Percentiles rank a stretch among this genome's conserved stretches.
phyloP scores from a whole-genome alignment of 805 yeast species.

The Dipodascus geniculatus region DNA sequence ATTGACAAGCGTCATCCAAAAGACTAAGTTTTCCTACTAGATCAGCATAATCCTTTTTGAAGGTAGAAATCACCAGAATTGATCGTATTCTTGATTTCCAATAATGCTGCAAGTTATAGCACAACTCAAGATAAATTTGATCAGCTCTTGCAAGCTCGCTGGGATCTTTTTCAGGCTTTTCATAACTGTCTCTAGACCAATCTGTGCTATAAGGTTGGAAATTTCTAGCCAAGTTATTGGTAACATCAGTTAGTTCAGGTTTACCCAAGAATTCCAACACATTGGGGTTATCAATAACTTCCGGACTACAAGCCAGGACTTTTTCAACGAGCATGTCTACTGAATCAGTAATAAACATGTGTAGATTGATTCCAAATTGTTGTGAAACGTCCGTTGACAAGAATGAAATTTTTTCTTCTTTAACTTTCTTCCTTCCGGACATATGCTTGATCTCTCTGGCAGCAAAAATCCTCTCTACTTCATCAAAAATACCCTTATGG shows the following conservation, averaged over 20 bases:
- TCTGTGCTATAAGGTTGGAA: conserved; percentile 73
- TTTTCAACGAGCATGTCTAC: conserved; percentile 60
- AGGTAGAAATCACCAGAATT: conserved; percentile 52
- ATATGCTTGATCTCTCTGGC: conserved; percentile 58
- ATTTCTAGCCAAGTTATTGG: conserved; percentile 56
- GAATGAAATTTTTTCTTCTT: conserved; percentile 48
- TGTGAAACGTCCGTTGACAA: conserved; percentile 81
- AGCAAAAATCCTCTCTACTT: conserved; percentile 77
- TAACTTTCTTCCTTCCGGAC: conserved; percentile 32
- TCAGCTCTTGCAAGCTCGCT: conserved; percentile 78
- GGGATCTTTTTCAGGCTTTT: conserved; percentile 56
- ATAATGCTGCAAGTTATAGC: conserved; percentile 73
- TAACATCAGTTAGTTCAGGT: conserved; percentile 63
- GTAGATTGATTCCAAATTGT: conserved; percentile 89
- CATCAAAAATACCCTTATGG: conserved; percentile 69
- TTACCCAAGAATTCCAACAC: conserved; percentile 77
- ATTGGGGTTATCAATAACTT: conserved; percentile 54
- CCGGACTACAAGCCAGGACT: conserved; percentile 64
- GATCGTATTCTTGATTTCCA: conserved; percentile 93
- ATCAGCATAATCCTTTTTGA: conserved; percentile 69
- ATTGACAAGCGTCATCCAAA: conserved; percentile 62
- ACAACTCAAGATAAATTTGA: conserved; percentile 67
- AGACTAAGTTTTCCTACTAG: conserved; percentile 52
- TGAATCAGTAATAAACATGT: conserved; percentile 49
- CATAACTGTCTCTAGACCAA: conserved; percentile 39